phyloP scores from a whole-genome alignment of 805 yeast species.

The Pichia insulana region DNA sequence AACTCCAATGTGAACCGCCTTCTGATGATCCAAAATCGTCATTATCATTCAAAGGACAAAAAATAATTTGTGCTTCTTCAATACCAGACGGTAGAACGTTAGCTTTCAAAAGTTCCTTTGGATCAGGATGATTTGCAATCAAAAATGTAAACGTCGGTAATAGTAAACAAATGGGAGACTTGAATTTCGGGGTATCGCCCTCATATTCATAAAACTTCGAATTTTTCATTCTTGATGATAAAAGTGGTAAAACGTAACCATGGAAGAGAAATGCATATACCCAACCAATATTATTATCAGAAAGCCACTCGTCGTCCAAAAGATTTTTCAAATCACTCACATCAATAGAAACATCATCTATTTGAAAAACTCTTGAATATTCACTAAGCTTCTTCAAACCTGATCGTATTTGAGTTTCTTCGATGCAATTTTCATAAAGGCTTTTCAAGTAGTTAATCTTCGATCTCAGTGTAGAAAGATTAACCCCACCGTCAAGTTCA shows the following conservation, averaged over 20 bases:
- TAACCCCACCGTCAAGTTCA: neutral
- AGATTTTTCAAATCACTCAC: conserved; percentile 50
- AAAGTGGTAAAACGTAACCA: conserved; percentile 20
- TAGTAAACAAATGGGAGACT: conserved; percentile 29
- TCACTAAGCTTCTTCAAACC: too few relatives aligned
- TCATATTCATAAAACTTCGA: conserved; percentile 13
- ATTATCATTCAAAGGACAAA: conserved; percentile 61
- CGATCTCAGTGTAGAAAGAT: neutral
- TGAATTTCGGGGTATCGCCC: neutral
- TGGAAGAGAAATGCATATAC: conserved; percentile 49
- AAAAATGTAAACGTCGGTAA: conserved; percentile 61
- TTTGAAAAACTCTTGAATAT: conserved; percentile 33
- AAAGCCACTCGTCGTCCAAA: conserved; percentile 62
- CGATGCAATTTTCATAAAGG: neutral
- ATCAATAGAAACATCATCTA: conserved; percentile 49
- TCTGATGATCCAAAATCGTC: conserved; percentile 50
- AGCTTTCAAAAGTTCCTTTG: conserved; percentile 25
- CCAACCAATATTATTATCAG: conserved; percentile 59
- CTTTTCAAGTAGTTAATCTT: conserved; percentile 2
- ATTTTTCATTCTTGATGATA: conserved; percentile 21
- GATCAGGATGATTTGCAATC: conserved; percentile 42
- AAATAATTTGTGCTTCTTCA: conserved; percentile 40
- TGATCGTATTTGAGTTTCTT: too few relatives aligned
- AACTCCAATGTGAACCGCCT: conserved; percentile 63
- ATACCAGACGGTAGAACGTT: conserved; percentile 38